A percentile compares a stretch with the other conserved stretches of the same genome.
These are phyloP conservation scores for Rhizoctonia solani DNA, from an alignment of 1,284 basidiomycete genomes.

Conservation along the genomic window DNA sequence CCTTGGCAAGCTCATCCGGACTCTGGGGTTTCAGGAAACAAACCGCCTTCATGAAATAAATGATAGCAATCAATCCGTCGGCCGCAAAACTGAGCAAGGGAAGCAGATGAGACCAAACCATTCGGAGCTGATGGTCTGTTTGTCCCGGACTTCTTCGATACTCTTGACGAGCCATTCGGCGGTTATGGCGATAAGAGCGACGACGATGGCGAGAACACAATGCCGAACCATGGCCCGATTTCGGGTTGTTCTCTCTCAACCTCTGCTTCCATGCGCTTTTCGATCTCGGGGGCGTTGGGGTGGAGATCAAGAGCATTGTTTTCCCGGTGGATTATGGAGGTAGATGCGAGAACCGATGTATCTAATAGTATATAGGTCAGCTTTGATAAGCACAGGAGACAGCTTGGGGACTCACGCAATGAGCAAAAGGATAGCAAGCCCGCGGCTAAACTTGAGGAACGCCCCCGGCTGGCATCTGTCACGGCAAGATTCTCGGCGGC, in stretches of 20 bases:
- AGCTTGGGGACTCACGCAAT: slow-evolving; percentile 52
- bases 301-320: slow-evolving; percentile 52
- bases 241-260: slow-evolving; percentile 55
- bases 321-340: slow-evolving; percentile 67
- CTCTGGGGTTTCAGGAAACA: slow-evolving; percentile 46
- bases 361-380: slow-evolving; percentile 44
- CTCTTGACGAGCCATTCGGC: slow-evolving; percentile 70
- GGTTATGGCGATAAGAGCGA: slow-evolving; percentile 64
- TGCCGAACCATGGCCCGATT: slow-evolving; percentile 63
- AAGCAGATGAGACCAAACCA: slow-evolving; percentile 73
- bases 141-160: slow-evolving; percentile 57
- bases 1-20: slow-evolving; percentile 58
- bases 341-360: slow-evolving; percentile 68
- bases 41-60: slow-evolving; percentile 52
- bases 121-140: slow-evolving; percentile 41
- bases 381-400: neutral
- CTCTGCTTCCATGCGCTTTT: slow-evolving; percentile 49
- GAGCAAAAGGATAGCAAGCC: slow-evolving; percentile 62
- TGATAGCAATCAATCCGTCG: slow-evolving; percentile 61
- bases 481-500: slow-evolving; percentile 42
- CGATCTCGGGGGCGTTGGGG: slow-evolving; percentile 52
- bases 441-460: slow-evolving; percentile 64
- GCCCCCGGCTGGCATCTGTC: slow-evolving; percentile 49
- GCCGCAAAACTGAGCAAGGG: slow-evolving; percentile 71
- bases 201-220: slow-evolving; percentile 56